Evolutionary conservation across 2,329 filamentous ascomycete species (phyloP).

Genomic region (Amylocarpus encephaloides): DNA sequence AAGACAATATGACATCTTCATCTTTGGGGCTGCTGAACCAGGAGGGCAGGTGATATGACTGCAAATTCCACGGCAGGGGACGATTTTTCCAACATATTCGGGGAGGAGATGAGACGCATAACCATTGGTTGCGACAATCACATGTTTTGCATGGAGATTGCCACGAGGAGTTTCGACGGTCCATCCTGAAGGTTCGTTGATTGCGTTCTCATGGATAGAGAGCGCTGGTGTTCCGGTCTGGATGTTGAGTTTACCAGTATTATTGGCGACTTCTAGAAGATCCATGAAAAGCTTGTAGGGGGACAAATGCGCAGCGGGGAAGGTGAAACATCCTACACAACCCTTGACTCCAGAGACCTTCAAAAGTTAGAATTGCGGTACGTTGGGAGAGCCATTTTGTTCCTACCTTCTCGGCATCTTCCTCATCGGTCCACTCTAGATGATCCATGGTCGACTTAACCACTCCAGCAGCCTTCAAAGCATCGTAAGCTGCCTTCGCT

Average conservation of each 20-base stretch:
- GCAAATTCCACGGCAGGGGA: slow-evolving; percentile 42
- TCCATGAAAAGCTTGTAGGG: slow-evolving; percentile 54
- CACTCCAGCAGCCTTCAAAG: slow-evolving; percentile 17
- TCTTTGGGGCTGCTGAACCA: neutral
- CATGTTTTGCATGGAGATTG: slow-evolving; percentile 42
- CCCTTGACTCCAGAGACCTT: slow-evolving; percentile 23
- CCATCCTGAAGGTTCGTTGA: slow-evolving; percentile 32
- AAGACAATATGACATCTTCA: slow-evolving; percentile 5
- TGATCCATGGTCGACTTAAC: slow-evolving; percentile 3
- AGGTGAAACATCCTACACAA: slow-evolving; percentile 13
- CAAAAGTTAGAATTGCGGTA: neutral
- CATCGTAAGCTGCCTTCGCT: slow-evolving; percentile 10
- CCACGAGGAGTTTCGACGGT: slow-evolving; percentile 49
- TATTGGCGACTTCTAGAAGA: slow-evolving; percentile 42
- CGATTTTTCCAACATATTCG: slow-evolving; percentile 43
- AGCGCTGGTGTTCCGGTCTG: slow-evolving; percentile 45
- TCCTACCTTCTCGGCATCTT: slow-evolving; percentile 5
- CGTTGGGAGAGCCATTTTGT: neutral
- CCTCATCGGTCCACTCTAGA: neutral
- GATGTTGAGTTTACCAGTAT: slow-evolving; percentile 39
- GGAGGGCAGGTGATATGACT: slow-evolving; percentile 20
- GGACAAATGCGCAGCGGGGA: slow-evolving; percentile 35
- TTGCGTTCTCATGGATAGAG: slow-evolving; percentile 5
- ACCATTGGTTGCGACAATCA: slow-evolving; percentile 61
- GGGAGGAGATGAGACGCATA: slow-evolving; percentile 52